A percentile compares a stretch with the other conserved stretches of the same genome.
These are phyloP conservation scores for Pelargonium fulgidum DNA, from an alignment of 441 rosid species.

Conservation along the genomic window DNA sequence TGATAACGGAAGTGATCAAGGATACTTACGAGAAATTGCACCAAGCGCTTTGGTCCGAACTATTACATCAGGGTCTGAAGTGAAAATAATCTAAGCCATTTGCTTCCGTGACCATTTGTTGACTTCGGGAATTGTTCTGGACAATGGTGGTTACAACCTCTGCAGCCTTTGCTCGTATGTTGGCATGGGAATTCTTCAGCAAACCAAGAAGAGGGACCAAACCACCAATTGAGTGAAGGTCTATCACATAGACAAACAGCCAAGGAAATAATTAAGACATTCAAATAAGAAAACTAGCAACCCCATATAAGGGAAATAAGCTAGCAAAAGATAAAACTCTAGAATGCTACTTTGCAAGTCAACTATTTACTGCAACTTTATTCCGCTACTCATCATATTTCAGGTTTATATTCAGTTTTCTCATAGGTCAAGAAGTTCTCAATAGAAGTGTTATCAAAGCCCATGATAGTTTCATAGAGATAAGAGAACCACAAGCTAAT, in stretches of 20 bases:
- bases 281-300: no score
- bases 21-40: constrained; percentile 77
- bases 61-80: constrained; percentile 57
- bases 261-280: no score
- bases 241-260: constrained; percentile 26
- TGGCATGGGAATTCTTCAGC: constrained; percentile 64
- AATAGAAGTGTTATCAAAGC: no score
- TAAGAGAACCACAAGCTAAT: no score
- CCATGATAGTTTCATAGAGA: no score
- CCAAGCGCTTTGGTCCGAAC: constrained; percentile 80
- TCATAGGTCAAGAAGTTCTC: no score
- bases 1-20: background rate
- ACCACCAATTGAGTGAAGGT: constrained; percentile 89
- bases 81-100: constrained; percentile 79
- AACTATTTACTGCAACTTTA: no score
- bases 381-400: no score
- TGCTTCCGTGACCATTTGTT: constrained; percentile 89
- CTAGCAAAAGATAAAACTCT: no score
- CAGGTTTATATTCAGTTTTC: no score
- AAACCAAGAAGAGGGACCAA: constrained; percentile 75
- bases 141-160: constrained; percentile 81
- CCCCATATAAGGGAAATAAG: no score
- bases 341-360: no score
- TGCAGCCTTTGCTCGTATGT: constrained; percentile 87
- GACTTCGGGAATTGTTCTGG: constrained; percentile 89